Percentiles rank a stretch among this genome's conserved stretches.
Evolutionary conservation across 176 grass and related monocot genomes (phyloP).

Genomic region (Oryza brachyantha): DNA sequence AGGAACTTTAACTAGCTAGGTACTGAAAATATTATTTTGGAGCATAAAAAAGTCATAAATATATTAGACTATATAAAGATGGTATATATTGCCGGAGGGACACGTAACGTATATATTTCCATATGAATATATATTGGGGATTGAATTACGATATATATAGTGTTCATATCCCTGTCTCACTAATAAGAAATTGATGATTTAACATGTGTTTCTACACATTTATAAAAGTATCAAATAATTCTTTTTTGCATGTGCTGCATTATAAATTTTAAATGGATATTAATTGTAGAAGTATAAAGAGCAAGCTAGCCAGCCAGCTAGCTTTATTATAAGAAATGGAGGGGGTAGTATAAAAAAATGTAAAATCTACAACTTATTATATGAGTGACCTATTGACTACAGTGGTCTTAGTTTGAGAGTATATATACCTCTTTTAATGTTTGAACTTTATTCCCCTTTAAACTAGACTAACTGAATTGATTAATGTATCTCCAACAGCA

Average conservation of each 20-base stretch:
- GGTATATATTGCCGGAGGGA: background rate
- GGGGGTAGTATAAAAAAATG: background rate
- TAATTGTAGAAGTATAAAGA: background rate
- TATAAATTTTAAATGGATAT: background rate
- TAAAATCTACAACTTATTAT: background rate
- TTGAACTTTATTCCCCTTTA: slow-evolving; percentile 32
- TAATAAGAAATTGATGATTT: background rate
- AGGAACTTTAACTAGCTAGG: background rate
- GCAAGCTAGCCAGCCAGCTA: no score
- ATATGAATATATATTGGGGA: background rate
- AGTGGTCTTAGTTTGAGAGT: background rate
- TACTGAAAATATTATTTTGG: background rate
- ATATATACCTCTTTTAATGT: background rate
- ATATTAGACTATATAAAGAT: background rate
- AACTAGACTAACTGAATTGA: slow-evolving; percentile 1
- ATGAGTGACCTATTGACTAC: background rate
- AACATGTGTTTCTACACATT: background rate
- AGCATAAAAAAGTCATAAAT: background rate
- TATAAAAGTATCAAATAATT: background rate
- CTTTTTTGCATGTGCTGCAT: background rate
- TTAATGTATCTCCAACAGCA: background rate
- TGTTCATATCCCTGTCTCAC: background rate
- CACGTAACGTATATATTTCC: background rate
- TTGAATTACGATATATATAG: background rate
- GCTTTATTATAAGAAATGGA: background rate